Evolutionary conservation across 139 green algal species (phyloP), one percentile per base, ranked within the genome.

Genomic region (Chlamydomonas asymmetrica): DNA sequence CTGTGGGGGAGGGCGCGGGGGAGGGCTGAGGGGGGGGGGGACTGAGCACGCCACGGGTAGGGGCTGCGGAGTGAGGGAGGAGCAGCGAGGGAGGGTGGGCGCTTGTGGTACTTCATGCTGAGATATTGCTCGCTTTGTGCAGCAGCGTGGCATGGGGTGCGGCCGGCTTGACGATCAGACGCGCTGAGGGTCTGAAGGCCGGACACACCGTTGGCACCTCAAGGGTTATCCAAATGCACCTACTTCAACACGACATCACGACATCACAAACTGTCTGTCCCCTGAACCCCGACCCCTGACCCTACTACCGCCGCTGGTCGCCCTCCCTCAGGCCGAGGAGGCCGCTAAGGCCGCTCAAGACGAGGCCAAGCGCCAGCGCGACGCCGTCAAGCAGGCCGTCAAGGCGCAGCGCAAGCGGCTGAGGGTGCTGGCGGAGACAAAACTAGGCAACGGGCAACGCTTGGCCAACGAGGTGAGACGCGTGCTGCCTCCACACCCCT

Each of bases 321-420:
- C n/a, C n/a, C n/a, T n/a, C n/a, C n/a, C n/a, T n/a, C n/a, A n/a
- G n/a, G 71, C 64, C 4, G 79, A 85, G 75, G 76, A 86, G 66
- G 73, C 74, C 62, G 80, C 76, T 22, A 73, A 73, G 61, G 22
- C 25, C 22, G 71, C 63, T 27, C 73, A 69, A 29, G 86, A 89
- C 61, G 70, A 88, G 37, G 80, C 60, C 59, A 81, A 81, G 63
- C 32, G 79, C 56, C 1, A 63, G 31, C 80, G 89, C 5, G 92
- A 98, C 63, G 81, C 77, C 41, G 92, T 95, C 59, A 97, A 97
- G 88, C 93, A 93, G 85, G 74, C 80, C 35, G 61, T 93, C 59
- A 92, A 97, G 85, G 92, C 93, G 81, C 86, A 97, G 84, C 85
- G 94, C 20, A 78, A 88, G 62, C 76, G 83, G 41, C 82, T 98